Percentiles rank a stretch among this genome's conserved stretches.
Evolutionary conservation across 495 filamentous ascomycete genomes (phyloP).

Genomic region (Arthonia radiata): DNA sequence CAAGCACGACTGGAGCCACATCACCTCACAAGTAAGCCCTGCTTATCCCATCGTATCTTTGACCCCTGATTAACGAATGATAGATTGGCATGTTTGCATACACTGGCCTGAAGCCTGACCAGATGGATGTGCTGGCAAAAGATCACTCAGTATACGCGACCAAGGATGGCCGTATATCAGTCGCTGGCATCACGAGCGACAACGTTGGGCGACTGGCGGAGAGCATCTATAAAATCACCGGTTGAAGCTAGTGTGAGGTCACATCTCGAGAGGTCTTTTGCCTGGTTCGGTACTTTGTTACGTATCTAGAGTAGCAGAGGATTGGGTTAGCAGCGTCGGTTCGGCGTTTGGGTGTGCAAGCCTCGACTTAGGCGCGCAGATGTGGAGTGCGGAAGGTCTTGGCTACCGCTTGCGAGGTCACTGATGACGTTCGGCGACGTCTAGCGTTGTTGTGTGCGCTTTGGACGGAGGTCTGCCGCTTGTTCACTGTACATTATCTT

Average conservation of each 20-base stretch:
- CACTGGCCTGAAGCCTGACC: constrained; percentile 74
- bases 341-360: constrained; percentile 6
- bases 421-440: too few species aligned
- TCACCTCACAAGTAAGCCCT: constrained; percentile 49
- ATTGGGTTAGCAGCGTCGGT: constrained; percentile 2
- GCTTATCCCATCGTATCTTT: too few species aligned
- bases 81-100: constrained; percentile 98
- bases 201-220: constrained; percentile 89
- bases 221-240: constrained; percentile 80
- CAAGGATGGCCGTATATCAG: constrained; percentile 90
- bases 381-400: too few species aligned
- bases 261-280: too few species aligned
- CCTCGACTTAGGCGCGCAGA: too few species aligned
- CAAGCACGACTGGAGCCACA: constrained; percentile 95
- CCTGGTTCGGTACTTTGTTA: too few species aligned
- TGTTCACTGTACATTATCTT: too few species aligned
- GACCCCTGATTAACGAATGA: constrained; percentile 2
- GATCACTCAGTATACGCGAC: constrained; percentile 98
- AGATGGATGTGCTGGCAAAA: constrained; percentile 81
- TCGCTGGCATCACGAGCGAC: constrained; percentile 78
- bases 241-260: too few species aligned
- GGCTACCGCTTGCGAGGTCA: too few species aligned
- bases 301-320: too few species aligned
- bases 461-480: too few species aligned
- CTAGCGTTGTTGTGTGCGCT: too few species aligned